Percentiles rank a stretch among this genome's conserved stretches.
Conservation (phyloP, 495 filamentous ascomycete species). For the Trichocladium uniseriatum region DNA sequence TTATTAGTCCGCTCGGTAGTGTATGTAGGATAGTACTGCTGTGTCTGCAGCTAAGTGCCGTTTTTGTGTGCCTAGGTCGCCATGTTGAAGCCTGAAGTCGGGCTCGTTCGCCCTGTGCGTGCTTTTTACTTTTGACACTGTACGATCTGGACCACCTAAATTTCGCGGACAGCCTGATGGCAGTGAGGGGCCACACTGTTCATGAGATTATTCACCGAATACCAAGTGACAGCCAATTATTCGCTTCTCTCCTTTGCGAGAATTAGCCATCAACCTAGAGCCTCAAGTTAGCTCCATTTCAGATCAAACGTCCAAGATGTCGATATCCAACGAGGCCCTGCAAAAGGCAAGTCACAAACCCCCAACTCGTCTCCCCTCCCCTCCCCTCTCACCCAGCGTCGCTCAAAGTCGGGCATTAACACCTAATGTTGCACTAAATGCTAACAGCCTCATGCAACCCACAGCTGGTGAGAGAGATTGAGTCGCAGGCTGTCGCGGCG, state of each 20-base stretch:
- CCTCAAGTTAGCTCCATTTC: background rate
- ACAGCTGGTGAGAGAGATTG: conserved; percentile 89
- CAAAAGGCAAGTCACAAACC: conserved; percentile 65
- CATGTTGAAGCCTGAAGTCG: too few relatives aligned
- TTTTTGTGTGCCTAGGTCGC: too few relatives aligned
- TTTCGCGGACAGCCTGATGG: background rate
- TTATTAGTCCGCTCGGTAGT: too few relatives aligned
- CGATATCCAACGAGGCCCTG: conserved; percentile 89
- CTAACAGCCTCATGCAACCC: background rate
- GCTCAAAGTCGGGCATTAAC: background rate
- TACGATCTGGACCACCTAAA: background rate
- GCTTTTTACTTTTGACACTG: background rate
- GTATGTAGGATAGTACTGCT: too few relatives aligned
- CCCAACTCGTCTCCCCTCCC: too few relatives aligned
- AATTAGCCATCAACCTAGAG: background rate
- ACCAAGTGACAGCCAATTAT: too few relatives aligned
- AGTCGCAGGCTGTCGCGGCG: conserved; percentile 72
- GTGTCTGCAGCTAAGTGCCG: too few relatives aligned
- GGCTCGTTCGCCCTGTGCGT: conserved; percentile 1
- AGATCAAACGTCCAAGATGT: conserved; percentile 49
- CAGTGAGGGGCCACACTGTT: too few relatives aligned
- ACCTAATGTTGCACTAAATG: background rate
- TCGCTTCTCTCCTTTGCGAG: background rate
- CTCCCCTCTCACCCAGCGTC: background rate
- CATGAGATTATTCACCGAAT: too few relatives aligned